These are phyloP conservation scores for Eutrema yunnanense DNA, from an alignment of 345 rosid genomes.

Conservation along the genomic window DNA sequence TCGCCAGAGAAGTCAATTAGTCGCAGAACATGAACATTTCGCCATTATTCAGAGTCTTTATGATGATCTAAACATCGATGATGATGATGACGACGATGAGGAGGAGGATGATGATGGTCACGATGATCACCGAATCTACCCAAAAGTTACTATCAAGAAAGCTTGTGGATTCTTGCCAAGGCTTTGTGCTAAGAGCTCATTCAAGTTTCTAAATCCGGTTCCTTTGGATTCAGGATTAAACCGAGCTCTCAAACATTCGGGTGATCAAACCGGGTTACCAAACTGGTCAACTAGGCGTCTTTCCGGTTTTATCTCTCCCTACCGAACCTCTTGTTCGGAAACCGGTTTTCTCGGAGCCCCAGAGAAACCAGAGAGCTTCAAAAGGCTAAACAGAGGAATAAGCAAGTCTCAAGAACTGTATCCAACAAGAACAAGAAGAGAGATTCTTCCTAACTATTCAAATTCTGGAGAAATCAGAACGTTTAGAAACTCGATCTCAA, in stretches of 20 bases:
- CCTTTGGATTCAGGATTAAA: conserved; percentile 28
- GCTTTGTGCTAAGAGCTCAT: conserved; percentile 55
- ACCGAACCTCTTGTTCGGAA: conserved; percentile 50
- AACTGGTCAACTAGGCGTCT: conserved; percentile 33
- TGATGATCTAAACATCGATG: conserved; percentile 28
- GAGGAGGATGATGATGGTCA: conserved; percentile 26
- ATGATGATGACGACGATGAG: conserved; percentile 44
- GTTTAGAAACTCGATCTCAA: conserved; percentile 21
- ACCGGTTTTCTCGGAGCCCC: conserved; percentile 43
- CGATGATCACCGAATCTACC: conserved; percentile 16
- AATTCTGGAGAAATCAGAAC: conserved; percentile 29
- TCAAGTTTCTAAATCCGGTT: conserved; percentile 54
- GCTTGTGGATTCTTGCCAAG: conserved; percentile 78
- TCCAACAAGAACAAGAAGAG: conserved; percentile 32
- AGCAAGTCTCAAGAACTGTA: conserved; percentile 59
- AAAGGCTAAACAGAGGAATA: conserved; percentile 33
- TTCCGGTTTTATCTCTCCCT: conserved; percentile 44
- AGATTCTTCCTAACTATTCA: conserved; percentile 39
- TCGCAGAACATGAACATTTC: conserved; percentile 27
- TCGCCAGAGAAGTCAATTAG: conserved; percentile 31
- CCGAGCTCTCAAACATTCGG: conserved; percentile 15
- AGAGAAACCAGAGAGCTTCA: conserved; percentile 44
- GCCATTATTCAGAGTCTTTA: conserved; percentile 33
- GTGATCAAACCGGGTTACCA: conserved; percentile 19
- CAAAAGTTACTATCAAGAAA: conserved; percentile 30